phyloP scores from a whole-genome alignment of 2,329 filamentous ascomycete species.

The Botryotinia globosa region DNA sequence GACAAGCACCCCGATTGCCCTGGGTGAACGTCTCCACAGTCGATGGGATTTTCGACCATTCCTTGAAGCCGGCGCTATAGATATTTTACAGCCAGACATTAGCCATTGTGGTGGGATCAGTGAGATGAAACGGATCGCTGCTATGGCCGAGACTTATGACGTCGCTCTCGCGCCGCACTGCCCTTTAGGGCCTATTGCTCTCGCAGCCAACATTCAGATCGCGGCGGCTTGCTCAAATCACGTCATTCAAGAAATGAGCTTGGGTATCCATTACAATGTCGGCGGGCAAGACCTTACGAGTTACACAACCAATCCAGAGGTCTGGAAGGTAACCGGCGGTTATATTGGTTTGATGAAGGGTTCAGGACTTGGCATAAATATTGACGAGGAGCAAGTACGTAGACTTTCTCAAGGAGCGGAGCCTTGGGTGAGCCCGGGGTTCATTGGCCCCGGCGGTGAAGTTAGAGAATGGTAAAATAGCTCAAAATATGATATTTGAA shows the following conservation, averaged over 20 bases:
- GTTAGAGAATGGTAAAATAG: conserved; percentile 62
- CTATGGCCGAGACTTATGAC: conserved; percentile 71
- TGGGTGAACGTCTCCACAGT: conserved; percentile 69
- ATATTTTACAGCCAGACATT: conserved; percentile 72
- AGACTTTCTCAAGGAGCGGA: conserved; percentile 55
- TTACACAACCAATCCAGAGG: conserved; percentile 62
- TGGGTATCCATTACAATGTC: conserved; percentile 77
- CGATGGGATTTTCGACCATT: conserved; percentile 74
- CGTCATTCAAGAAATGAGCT: conserved; percentile 73
- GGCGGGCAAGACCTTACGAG: conserved; percentile 63
- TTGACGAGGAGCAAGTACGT: conserved; percentile 67
- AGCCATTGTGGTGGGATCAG: conserved; percentile 70
- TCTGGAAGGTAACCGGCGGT: conserved; percentile 65
- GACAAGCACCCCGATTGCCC: conserved; percentile 63
- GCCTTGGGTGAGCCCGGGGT: conserved; percentile 65
- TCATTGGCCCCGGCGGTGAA: conserved; percentile 64
- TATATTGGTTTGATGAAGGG: conserved; percentile 60
- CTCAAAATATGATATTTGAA: neutral
- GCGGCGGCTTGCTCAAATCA: conserved; percentile 61
- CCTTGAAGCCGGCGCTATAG: conserved; percentile 64
- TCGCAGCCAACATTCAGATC: conserved; percentile 69
- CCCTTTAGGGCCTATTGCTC: conserved; percentile 68
- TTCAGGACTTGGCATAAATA: conserved; percentile 65
- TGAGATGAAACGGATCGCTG: conserved; percentile 65
- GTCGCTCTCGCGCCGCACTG: conserved; percentile 72